Evolutionary conservation across 108 stramenopile genomes (phyloP).

Genomic region (Aurantiochytrium sp.): DNA sequence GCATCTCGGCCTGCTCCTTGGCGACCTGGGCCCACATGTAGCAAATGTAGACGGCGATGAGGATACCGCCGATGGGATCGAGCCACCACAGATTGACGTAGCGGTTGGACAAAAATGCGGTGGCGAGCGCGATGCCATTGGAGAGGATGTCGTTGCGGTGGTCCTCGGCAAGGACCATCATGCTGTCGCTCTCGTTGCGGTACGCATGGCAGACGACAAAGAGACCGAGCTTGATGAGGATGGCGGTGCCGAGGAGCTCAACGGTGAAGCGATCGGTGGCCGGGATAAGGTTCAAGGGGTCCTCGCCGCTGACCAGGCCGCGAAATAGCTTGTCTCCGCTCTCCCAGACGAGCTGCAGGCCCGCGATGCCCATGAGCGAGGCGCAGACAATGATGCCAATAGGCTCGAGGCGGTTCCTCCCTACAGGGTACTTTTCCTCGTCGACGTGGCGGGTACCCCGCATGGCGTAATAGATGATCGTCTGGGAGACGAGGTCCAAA

Average conservation of each 20-base stretch:
- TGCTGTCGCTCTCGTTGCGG: not conserved
- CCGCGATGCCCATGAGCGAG: slow-evolving; percentile 85
- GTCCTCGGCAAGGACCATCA: slow-evolving; percentile 68
- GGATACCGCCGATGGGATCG: slow-evolving; percentile 83
- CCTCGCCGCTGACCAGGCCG: slow-evolving; percentile 43
- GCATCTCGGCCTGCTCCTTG: slow-evolving; percentile 81
- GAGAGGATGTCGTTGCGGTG: slow-evolving; percentile 85
- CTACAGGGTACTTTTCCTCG: slow-evolving; percentile 80
- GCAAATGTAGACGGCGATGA: slow-evolving; percentile 82
- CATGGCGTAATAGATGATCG: slow-evolving; percentile 50
- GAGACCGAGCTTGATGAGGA: slow-evolving; percentile 69
- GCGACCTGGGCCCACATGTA: slow-evolving; percentile 79
- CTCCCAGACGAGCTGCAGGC: slow-evolving; percentile 78
- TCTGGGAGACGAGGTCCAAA: slow-evolving; percentile 80
- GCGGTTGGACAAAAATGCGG: slow-evolving; percentile 62
- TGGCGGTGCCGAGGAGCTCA: slow-evolving; percentile 47
- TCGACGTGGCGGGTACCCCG: slow-evolving; percentile 54
- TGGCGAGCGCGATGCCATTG: slow-evolving; percentile 77
- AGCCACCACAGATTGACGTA: slow-evolving; percentile 65
- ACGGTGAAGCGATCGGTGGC: slow-evolving; percentile 22
- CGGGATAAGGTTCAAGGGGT: slow-evolving; percentile 39
- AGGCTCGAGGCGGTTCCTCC: slow-evolving; percentile 80
- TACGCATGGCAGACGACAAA: slow-evolving; percentile 55
- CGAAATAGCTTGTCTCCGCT: slow-evolving; percentile 36
- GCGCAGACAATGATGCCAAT: slow-evolving; percentile 85